These are phyloP conservation scores for Knoxdaviesia capensis DNA, from an alignment of 2,329 filamentous ascomycete genomes.

Conservation along the genomic window DNA sequence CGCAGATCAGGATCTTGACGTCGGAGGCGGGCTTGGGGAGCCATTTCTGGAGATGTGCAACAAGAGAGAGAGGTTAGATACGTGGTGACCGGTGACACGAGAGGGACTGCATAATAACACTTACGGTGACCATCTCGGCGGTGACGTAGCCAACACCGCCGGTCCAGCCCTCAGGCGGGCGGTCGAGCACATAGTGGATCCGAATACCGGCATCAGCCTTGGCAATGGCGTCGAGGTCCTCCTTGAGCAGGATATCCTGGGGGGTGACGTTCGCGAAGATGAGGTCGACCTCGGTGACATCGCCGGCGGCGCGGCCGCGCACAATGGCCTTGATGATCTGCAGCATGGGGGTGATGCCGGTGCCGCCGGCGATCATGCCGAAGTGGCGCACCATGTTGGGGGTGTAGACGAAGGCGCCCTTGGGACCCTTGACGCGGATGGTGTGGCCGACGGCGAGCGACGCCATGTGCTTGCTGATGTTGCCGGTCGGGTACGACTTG, in stretches of 20 bases:
- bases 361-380: constrained; percentile 95
- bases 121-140: constrained; percentile 78
- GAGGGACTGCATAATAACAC: constrained; percentile 7
- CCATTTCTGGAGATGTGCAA: constrained; percentile 32
- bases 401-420: constrained; percentile 93
- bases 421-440: constrained; percentile 83
- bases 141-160: constrained; percentile 93
- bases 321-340: constrained; percentile 86
- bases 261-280: constrained; percentile 93
- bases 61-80: constrained; percentile 11
- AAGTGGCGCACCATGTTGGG: constrained; percentile 94
- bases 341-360: constrained; percentile 95
- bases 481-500: constrained; percentile 93
- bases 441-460: constrained; percentile 63
- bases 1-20: constrained; percentile 86
- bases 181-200: constrained; percentile 91
- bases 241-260: constrained; percentile 82
- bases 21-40: constrained; percentile 69
- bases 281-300: constrained; percentile 76
- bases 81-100: background rate
- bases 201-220: constrained; percentile 64
- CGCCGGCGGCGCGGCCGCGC: constrained; percentile 56
- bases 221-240: constrained; percentile 68
- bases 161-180: constrained; percentile 77
- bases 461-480: constrained; percentile 88